phyloP scores from a whole-genome alignment of 768 basidiomycete genomes.

The Xerocomellus chrysenteron region DNA sequence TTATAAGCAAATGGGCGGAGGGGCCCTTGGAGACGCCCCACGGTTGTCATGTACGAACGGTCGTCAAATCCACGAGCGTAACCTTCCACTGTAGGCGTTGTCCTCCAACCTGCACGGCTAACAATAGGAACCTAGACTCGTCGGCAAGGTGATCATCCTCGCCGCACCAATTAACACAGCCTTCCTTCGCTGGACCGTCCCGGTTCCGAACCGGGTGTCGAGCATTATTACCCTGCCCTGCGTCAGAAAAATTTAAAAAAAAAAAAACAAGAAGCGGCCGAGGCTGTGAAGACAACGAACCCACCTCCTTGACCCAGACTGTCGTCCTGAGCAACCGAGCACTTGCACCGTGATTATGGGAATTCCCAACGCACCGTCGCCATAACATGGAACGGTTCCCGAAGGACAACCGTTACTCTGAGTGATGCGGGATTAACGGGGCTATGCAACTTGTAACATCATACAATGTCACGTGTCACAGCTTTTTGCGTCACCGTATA shows the following conservation, averaged over 20 bases:
- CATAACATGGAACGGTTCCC: not conserved
- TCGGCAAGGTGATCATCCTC: slow-evolving; percentile 60
- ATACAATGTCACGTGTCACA: slow-evolving; percentile 16
- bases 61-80: slow-evolving; percentile 31
- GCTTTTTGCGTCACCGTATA: not conserved
- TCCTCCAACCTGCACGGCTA: slow-evolving; percentile 30
- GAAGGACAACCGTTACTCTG: not conserved
- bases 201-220: slow-evolving; percentile 17
- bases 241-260: not conserved
- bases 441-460: slow-evolving; percentile 2
- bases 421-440: not conserved
- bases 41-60: slow-evolving; percentile 36
- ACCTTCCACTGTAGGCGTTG: slow-evolving; percentile 25
- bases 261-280: not conserved
- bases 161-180: slow-evolving; percentile 20
- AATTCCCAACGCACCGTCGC: slow-evolving; percentile 16
- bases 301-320: not conserved
- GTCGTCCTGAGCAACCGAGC: slow-evolving; percentile 14
- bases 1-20: slow-evolving; percentile 29
- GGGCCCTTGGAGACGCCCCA: slow-evolving; percentile 37
- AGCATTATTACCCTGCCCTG: not conserved
- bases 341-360: slow-evolving; percentile 12
- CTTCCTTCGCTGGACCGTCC: slow-evolving; percentile 8
- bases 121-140: slow-evolving; percentile 48
- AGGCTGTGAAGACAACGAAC: not conserved